Evolutionary conservation across 257 asterid species (phyloP).

Genomic region (Paraleonurus japonicus): DNA sequence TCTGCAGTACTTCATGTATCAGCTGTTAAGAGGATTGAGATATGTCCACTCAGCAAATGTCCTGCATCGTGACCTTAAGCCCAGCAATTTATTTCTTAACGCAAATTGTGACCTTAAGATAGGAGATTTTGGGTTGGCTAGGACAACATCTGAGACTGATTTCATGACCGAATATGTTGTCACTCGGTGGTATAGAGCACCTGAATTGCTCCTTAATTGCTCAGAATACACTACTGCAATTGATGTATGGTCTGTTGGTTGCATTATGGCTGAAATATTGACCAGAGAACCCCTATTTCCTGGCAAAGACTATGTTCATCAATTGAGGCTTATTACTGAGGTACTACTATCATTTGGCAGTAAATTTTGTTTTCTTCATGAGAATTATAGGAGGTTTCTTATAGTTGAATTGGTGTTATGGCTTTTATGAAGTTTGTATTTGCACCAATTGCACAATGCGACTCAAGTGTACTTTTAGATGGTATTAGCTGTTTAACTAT

Average conservation of each 20-base stretch:
- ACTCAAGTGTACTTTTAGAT: no score
- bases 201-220: constrained; percentile 83
- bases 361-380: background rate
- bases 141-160: constrained; percentile 84
- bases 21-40: constrained; percentile 73
- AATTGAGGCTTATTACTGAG: constrained; percentile 83
- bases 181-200: constrained; percentile 93
- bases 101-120: constrained; percentile 81
- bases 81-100: constrained; percentile 75
- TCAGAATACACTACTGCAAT: constrained; percentile 89
- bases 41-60: constrained; percentile 90
- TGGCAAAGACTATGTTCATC: constrained; percentile 84
- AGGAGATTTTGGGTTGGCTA: constrained; percentile 90
- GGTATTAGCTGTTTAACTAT: no score
- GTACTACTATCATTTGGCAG: constrained; percentile 36
- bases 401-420: background rate
- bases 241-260: constrained; percentile 89
- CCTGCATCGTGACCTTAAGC: constrained; percentile 87
- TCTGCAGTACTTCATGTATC: constrained; percentile 84
- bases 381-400: background rate
- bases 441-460: no score
- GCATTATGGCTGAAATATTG: constrained; percentile 79
- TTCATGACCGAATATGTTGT: constrained; percentile 95
- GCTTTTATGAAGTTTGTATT: background rate
- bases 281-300: constrained; percentile 84